Conservation (phyloP, 257 asterid genomes). For the Solanum neorickii region DNA sequence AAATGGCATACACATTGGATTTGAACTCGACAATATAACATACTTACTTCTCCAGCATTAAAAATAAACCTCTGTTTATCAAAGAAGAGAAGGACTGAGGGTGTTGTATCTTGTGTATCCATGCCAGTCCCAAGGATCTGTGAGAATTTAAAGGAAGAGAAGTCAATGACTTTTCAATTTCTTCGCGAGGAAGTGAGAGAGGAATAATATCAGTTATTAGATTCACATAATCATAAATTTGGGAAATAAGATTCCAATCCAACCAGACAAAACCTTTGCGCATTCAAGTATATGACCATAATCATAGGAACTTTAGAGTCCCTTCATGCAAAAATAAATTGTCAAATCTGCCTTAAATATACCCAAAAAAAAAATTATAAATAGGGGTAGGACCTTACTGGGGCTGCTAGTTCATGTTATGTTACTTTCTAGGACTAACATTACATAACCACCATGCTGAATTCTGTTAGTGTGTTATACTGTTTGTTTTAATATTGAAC, state of each 20-base stretch:
- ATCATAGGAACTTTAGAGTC: background rate
- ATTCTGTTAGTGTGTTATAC: background rate
- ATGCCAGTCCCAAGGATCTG: conserved; percentile 98
- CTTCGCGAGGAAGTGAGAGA: background rate
- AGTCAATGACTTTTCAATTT: background rate
- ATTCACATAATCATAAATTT: background rate
- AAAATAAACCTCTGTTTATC: conserved; percentile 94
- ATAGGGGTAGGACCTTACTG: background rate
- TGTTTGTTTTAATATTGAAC: background rate
- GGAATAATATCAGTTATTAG: background rate
- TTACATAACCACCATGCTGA: background rate
- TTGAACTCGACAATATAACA: background rate
- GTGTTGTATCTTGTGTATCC: conserved; percentile 98
- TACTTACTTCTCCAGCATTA: conserved; percentile 96
- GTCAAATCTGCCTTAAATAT: background rate
- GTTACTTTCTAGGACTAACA: background rate
- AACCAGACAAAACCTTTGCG: background rate
- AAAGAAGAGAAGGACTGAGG: conserved; percentile 87
- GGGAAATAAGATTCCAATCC: background rate
- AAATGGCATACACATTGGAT: background rate
- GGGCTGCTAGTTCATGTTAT: background rate
- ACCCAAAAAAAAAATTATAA: background rate
- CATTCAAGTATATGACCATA: background rate
- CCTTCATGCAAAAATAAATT: background rate
- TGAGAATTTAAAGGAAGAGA: conserved; percentile 6